phyloP scores from a whole-genome alignment of 768 basidiomycete genomes.

The Phylloporus sp. region DNA sequence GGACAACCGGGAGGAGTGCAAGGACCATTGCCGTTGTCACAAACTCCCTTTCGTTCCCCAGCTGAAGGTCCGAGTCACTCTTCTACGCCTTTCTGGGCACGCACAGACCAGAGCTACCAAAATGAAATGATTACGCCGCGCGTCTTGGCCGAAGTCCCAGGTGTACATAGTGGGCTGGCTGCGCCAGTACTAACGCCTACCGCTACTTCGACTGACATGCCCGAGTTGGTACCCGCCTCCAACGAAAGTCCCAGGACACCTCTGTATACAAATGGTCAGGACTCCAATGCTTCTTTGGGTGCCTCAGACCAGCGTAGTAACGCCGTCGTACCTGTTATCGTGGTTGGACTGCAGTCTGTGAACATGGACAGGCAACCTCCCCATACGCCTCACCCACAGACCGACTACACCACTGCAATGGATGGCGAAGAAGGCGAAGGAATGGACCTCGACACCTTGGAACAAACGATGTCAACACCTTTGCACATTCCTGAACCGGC shows the following conservation, averaged over 20 bases:
- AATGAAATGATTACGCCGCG: constrained; percentile 18
- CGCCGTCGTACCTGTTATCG: constrained; percentile 75
- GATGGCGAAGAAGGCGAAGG: constrained; percentile 27
- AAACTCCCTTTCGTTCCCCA: constrained; percentile 13
- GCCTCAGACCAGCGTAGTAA: constrained; percentile 29
- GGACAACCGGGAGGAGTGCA: constrained; percentile 15
- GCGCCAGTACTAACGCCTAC: constrained; percentile 4
- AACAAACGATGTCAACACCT: constrained; percentile 22
- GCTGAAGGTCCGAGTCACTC: constrained; percentile 20
- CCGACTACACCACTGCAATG: constrained; percentile 9
- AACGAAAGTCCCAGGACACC: constrained; percentile 6
- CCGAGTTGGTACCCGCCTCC: constrained; percentile 13
- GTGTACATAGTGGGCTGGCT: constrained; percentile 16
- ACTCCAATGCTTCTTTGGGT: constrained; percentile 14
- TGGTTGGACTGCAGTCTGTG: constrained; percentile 79
- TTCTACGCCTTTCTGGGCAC: constrained; percentile 16
- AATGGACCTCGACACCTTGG: constrained; percentile 25
- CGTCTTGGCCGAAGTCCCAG: constrained; percentile 11
- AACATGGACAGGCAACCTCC: constrained; percentile 41
- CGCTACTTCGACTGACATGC: constrained; percentile 13
- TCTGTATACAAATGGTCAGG: constrained; percentile 10
- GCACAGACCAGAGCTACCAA: constrained; percentile 16
- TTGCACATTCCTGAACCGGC: constrained; percentile 27
- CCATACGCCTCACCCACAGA: constrained; percentile 13
- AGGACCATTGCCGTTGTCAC: constrained; percentile 26